Evolutionary conservation across 768 basidiomycete species (phyloP).

Genomic region (Suillus discolor): DNA sequence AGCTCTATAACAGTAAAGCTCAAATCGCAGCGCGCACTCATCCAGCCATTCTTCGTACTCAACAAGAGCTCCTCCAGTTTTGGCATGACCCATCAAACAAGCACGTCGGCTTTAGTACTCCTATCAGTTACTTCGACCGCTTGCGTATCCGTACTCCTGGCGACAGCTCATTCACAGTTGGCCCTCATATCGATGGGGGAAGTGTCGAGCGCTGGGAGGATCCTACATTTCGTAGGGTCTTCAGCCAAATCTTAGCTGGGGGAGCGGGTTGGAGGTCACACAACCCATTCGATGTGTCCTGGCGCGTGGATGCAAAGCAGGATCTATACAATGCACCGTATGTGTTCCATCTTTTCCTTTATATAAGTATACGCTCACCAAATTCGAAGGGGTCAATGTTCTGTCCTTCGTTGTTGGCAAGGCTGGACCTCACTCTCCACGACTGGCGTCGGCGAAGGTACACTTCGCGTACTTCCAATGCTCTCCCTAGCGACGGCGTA

Average conservation of each 20-base stretch:
- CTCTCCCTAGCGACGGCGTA: constrained; percentile 60
- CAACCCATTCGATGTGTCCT: constrained; percentile 51
- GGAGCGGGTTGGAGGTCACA: constrained; percentile 47
- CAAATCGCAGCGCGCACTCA: constrained; percentile 75
- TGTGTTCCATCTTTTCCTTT: constrained; percentile 26
- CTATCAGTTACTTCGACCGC: constrained; percentile 79
- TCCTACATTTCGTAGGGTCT: constrained; percentile 41
- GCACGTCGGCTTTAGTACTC: constrained; percentile 51
- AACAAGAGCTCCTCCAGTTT: constrained; percentile 56
- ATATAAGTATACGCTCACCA: constrained; percentile 12
- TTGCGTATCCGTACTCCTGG: constrained; percentile 74
- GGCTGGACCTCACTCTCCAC: constrained; percentile 57
- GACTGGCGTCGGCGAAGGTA: constrained; percentile 63
- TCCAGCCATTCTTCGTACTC: constrained; percentile 56
- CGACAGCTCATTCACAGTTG: constrained; percentile 65
- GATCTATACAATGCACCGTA: constrained; percentile 66
- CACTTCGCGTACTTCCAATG: constrained; percentile 62
- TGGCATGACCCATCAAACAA: constrained; percentile 52
- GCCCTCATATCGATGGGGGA: constrained; percentile 60
- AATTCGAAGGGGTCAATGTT: constrained; percentile 48
- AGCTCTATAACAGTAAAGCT: constrained; percentile 67
- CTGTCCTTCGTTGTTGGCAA: constrained; percentile 59
- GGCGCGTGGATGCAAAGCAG: constrained; percentile 51
- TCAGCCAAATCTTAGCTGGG: constrained; percentile 45
- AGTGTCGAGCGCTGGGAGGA: constrained; percentile 62